Evolutionary conservation across 2,329 filamentous ascomycete genomes (phyloP).

Genomic region (Penicillium sp.): DNA sequence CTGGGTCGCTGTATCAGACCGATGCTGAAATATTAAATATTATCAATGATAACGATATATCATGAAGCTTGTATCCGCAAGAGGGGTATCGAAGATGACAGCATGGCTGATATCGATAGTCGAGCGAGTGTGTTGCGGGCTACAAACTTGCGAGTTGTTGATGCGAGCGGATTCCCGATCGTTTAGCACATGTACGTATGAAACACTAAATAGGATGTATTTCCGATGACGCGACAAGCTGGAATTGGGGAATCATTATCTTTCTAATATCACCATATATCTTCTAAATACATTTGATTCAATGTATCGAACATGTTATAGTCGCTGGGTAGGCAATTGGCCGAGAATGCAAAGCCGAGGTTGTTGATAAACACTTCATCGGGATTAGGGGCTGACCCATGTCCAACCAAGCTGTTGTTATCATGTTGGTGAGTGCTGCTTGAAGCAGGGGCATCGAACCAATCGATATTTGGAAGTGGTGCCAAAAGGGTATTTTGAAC

Average conservation of each 20-base stretch:
- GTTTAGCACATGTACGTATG: neutral
- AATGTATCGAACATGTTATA: slow-evolving; percentile 26
- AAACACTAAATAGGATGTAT: neutral
- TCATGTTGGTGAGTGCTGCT: neutral
- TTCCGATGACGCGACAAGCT: neutral
- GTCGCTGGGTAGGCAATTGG: slow-evolving; percentile 20
- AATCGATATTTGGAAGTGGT: neutral
- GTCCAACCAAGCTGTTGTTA: neutral
- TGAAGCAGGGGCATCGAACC: neutral
- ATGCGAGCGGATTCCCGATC: slow-evolving; percentile 34
- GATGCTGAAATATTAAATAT: slow-evolving; percentile 45
- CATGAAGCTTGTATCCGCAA: slow-evolving; percentile 33
- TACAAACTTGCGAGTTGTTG: slow-evolving; percentile 34
- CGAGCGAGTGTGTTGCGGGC: slow-evolving; percentile 33
- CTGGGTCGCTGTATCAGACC: slow-evolving; percentile 38
- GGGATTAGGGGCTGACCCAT: neutral
- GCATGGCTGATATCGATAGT: slow-evolving; percentile 34
- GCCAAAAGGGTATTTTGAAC: neutral
- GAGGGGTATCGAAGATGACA: slow-evolving; percentile 29
- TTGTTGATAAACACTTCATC: slow-evolving; percentile 19
- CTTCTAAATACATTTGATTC: slow-evolving; percentile 23
- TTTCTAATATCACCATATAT: slow-evolving; percentile 15
- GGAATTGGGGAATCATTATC: neutral
- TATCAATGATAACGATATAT: slow-evolving; percentile 31
- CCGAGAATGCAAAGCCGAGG: slow-evolving; percentile 21